Base-by-base conservation (phyloP, 2,329 filamentous ascomycete genomes). In the Didymella pinodella region DNA sequence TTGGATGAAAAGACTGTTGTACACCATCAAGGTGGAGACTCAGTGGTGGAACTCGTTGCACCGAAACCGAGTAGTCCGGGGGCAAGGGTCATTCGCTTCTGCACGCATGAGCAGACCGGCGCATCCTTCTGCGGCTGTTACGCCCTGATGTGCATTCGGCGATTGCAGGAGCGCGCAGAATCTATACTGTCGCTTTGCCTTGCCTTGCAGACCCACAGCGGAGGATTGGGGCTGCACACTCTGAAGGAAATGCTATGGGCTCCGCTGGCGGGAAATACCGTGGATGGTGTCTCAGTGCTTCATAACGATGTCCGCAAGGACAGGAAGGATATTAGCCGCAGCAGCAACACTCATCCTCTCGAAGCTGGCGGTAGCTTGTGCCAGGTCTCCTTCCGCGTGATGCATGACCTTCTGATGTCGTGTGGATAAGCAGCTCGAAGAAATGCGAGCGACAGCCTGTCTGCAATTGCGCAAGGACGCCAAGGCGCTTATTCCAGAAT, bases 41-140 rank as follows among this genome's bases (percentile, higher is more conserved):
- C 18, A 58, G 28, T 54, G 31, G 56, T 54, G 49, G 45, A 45
- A 40, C 26, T 10, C 5, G 26, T 43, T 43, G 26, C 32, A 46
- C 22, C 16, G 25, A 20, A 28, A 11, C 12, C 14, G 14, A 25
- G 14, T 22, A 43, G 31, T 20, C 41, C 20, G n/a, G 4, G 43
- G 34, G 34, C 45, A 36, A 10, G 43, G 31, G 8, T 4, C 18
- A 26, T 22, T 67, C 59, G 64, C 58, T 64, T 65, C 60, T 64
- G 62, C 58, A 64, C 40, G 49, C 31, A 58, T 68, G 49, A 54
- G 54, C 53, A 47, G 54, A 65, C 25, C 22, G 48, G 44, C 58
- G 44, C 46, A 54, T 56, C 48, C 48, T 43, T 11, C 50, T 59
- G 18, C 38, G 47, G 61, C 54, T 60, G 56, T 54, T 25, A 40